phyloP scores from a whole-genome alignment of 169 alveolate genomes.

The Theileria parva region DNA sequence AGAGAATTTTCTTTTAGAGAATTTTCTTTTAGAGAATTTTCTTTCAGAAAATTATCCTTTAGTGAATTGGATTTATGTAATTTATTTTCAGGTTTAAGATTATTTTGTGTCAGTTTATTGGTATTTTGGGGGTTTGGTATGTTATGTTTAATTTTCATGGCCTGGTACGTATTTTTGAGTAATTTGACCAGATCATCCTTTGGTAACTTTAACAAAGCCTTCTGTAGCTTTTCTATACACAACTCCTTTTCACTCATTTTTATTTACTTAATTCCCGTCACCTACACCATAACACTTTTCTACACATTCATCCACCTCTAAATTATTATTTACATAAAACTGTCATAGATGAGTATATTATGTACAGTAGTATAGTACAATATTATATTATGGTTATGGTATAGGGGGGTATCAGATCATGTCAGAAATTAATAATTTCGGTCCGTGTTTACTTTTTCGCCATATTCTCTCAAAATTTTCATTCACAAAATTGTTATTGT shows the following conservation, averaged over 20 bases:
- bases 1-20: too few species aligned
- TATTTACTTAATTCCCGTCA: background rate
- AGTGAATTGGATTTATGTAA: background rate
- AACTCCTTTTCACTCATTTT: constrained; percentile 47
- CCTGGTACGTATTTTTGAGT: constrained; percentile 65
- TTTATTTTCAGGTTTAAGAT: background rate
- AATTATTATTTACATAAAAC: background rate
- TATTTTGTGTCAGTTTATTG: background rate
- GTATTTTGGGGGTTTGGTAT: constrained; percentile 34
- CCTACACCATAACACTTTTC: constrained; percentile 2
- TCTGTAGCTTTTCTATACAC: constrained; percentile 50
- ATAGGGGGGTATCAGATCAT: background rate
- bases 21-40: background rate
- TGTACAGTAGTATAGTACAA: background rate
- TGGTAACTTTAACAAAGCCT: constrained; percentile 53
- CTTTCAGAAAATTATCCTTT: background rate
- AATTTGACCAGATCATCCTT: constrained; percentile 59
- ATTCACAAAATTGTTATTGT: too few species aligned
- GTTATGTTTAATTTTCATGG: constrained; percentile 62
- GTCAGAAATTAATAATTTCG: background rate
- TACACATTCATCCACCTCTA: constrained; percentile 18
- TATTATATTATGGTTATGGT: too few species aligned
- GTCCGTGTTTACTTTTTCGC: constrained; percentile 9
- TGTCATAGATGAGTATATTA: background rate
- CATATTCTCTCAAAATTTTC: background rate